phyloP scores from a whole-genome alignment of 208 protist genomes.

The Borovskyia barvae region DNA sequence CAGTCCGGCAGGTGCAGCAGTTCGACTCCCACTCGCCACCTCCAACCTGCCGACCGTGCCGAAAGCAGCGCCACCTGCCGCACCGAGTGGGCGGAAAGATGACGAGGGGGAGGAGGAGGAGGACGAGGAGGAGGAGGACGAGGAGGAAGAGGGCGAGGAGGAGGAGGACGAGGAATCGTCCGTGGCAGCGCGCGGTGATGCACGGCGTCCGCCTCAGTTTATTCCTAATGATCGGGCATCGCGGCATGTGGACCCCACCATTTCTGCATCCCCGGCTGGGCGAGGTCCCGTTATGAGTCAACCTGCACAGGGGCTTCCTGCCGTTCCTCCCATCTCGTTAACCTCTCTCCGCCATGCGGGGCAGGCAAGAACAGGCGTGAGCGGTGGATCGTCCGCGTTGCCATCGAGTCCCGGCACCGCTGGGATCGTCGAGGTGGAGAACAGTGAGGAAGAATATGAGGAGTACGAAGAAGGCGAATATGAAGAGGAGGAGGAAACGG shows the following conservation, averaged over 20 bases:
- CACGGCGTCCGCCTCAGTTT: no score
- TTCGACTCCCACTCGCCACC: no score
- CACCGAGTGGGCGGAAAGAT: slow-evolving; percentile 1
- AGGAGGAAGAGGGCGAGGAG: slow-evolving; percentile 13
- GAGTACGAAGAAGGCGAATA: background rate
- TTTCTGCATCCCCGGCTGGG: background rate
- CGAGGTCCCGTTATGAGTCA: background rate
- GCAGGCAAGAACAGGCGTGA: no score
- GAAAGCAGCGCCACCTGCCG: no score
- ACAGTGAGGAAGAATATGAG: slow-evolving; percentile 1
- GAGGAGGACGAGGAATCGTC: no score
- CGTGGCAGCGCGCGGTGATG: no score
- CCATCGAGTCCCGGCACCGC: background rate
- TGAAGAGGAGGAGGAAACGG: slow-evolving; percentile 8
- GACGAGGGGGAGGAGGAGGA: slow-evolving; percentile 42
- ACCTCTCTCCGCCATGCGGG: no score
- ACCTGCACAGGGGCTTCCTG: background rate
- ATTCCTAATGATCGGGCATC: background rate
- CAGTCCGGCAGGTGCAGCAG: background rate
- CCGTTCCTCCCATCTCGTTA: background rate
- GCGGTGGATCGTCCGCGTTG: background rate
- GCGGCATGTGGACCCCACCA: background rate
- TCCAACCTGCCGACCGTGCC: no score
- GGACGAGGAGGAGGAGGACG: slow-evolving; percentile 29
- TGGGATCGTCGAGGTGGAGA: slow-evolving; percentile 1